Evolutionary conservation across 345 rosid genomes (phyloP).

Genomic region (thale cress (Arabidopsis thaliana)): TAIR10.1 NC_003075.7:9661501-9662000

Average conservation of each 20-base stretch:
- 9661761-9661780: conserved; percentile 61
- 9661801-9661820: conserved; percentile 82
- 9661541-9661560: conserved; percentile 83
- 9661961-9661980: conserved; percentile 61
- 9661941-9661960: conserved; percentile 69
- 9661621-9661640: conserved; percentile 79
- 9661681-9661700: conserved; percentile 79
- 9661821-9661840: conserved; percentile 63
- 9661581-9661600: conserved; percentile 69
- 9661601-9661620: conserved; percentile 84
- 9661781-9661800: conserved; percentile 68
- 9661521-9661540: conserved; percentile 61
- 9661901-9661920: conserved; percentile 92
- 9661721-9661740: conserved; percentile 84
- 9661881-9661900: conserved; percentile 90
- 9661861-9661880: conserved; percentile 76
- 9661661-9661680: conserved; percentile 75
- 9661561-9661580: conserved; percentile 70
- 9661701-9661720: conserved; percentile 99
- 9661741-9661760: conserved; percentile 86
- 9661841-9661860: conserved; percentile 59
- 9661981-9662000: conserved; percentile 92
- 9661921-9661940: conserved; percentile 78
- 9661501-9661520: conserved; percentile 71
- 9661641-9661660: conserved; percentile 82